These are phyloP conservation scores for Nymphaea colorata DNA, from an alignment of 164 flowering plant species.

Conservation along the genomic window DNA sequence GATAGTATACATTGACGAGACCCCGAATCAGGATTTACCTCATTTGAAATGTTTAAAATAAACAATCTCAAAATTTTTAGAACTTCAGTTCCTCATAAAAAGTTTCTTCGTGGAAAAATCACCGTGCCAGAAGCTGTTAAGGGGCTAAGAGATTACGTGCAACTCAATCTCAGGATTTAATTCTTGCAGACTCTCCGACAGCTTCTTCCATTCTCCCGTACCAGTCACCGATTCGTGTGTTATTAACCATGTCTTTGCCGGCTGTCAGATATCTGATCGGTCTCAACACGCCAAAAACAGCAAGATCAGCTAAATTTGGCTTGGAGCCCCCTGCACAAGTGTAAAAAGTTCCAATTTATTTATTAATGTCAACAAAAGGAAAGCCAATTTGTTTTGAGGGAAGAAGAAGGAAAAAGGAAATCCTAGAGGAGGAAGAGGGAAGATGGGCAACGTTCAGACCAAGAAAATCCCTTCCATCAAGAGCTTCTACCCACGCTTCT, in stretches of 20 bases:
- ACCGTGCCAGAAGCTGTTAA: background rate
- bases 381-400: too few species aligned
- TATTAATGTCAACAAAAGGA: background rate
- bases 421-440: background rate
- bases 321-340: slow-evolving; percentile 48
- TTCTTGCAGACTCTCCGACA: slow-evolving; percentile 54
- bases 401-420: background rate
- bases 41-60: too few species aligned
- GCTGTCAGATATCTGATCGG: slow-evolving; percentile 74
- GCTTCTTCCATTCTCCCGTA: slow-evolving; percentile 61
- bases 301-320: slow-evolving; percentile 84
- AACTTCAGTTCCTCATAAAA: too few species aligned
- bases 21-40: too few species aligned
- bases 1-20: too few species aligned
- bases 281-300: slow-evolving; percentile 85
- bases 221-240: slow-evolving; percentile 84
- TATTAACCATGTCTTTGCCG: slow-evolving; percentile 85
- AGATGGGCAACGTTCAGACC: slow-evolving; percentile 26
- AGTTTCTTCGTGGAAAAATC: background rate
- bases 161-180: slow-evolving; percentile 13
- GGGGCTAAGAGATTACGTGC: background rate
- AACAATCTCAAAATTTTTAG: too few species aligned
- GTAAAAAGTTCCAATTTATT: background rate
- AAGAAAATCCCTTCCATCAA: slow-evolving; percentile 59
- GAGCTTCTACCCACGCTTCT: slow-evolving; percentile 82